Conservation (phyloP, 441 rosid species). For the Aleurites moluccanus region DNA sequence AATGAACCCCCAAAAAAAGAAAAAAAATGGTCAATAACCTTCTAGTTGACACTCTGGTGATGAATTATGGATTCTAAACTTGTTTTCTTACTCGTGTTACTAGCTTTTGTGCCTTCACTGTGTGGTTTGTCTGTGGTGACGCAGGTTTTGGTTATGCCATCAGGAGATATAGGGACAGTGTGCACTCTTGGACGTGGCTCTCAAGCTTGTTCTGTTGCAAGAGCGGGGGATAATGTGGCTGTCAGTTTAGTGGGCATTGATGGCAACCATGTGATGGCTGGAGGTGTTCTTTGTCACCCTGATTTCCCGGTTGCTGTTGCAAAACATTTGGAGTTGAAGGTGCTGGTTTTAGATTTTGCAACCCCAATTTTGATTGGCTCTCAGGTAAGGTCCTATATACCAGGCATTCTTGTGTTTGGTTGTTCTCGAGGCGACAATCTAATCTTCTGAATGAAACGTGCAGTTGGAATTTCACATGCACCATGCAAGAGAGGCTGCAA, state of each 20-base stretch:
- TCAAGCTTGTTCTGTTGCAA: conserved; percentile 61
- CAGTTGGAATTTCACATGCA: conserved; percentile 95
- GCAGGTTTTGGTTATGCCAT: conserved; percentile 88
- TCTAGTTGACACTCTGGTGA: not conserved
- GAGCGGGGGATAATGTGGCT: conserved; percentile 88
- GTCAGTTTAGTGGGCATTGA: conserved; percentile 77
- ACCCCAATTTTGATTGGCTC: conserved; percentile 87
- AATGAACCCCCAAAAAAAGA: too few relatives aligned
- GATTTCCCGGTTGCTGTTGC: conserved; percentile 77
- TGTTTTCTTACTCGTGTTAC: not conserved
- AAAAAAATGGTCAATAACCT: not conserved
- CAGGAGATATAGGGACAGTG: conserved; percentile 74
- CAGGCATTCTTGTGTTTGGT: not conserved
- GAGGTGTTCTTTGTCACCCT: conserved; percentile 94
- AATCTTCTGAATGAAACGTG: conserved; percentile 22
- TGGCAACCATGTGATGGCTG: conserved; percentile 64
- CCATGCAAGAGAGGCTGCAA: conserved; percentile 87
- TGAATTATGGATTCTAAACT: not conserved
- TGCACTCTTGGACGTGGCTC: conserved; percentile 76
- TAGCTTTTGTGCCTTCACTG: not conserved
- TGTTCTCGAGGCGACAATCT: conserved; percentile 10
- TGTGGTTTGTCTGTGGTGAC: conserved; percentile 20
- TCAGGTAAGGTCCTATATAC: conserved; percentile 46
- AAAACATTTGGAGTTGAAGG: conserved; percentile 70
- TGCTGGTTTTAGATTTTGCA: conserved; percentile 70